Conservation (phyloP, 352 stramenopile genomes). For the Phytopythium vexans region DNA sequence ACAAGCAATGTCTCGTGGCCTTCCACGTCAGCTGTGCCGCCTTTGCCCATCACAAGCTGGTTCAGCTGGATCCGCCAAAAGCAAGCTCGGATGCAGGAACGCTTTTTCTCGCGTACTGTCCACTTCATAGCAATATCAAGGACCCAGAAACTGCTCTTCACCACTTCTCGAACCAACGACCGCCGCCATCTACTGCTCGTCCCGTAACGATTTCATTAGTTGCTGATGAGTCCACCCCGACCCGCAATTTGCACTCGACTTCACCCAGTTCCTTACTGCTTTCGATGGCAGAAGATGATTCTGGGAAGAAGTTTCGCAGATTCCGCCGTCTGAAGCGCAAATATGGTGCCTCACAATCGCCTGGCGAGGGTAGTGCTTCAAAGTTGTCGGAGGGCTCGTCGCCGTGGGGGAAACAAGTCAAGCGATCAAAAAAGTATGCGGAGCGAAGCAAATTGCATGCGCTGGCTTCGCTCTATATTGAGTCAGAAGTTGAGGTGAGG, state of each 20-base stretch:
- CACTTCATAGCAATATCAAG: conserved; percentile 45
- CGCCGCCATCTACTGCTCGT: too few relatives aligned
- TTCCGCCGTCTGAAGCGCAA: conserved; percentile 72
- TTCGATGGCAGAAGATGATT: conserved; percentile 29
- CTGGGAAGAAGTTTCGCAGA: conserved; percentile 56
- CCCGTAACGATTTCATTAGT: too few relatives aligned
- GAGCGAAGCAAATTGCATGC: conserved; percentile 27
- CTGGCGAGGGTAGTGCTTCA: conserved; percentile 6
- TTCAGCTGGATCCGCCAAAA: conserved; percentile 39
- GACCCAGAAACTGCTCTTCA: not conserved
- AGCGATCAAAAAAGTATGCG: conserved; percentile 39
- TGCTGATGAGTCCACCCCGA: not conserved
- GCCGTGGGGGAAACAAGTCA: conserved; percentile 62
- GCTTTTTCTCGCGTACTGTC: conserved; percentile 70
- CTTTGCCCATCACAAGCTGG: conserved; percentile 52
- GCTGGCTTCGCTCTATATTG: conserved; percentile 54
- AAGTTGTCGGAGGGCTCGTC: conserved; percentile 17
- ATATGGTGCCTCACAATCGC: conserved; percentile 51
- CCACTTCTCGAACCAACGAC: too few relatives aligned
- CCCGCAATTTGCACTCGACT: not conserved
- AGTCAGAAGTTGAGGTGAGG: conserved; percentile 59
- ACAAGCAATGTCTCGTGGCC: conserved; percentile 62
- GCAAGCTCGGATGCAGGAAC: conserved; percentile 36
- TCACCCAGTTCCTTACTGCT: conserved; percentile 57
- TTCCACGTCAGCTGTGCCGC: conserved; percentile 84